Percentiles rank a stretch among this genome's conserved stretches.
Conservation (phyloP, 164 flowering plant species). For the Annona cherimola region DNA sequence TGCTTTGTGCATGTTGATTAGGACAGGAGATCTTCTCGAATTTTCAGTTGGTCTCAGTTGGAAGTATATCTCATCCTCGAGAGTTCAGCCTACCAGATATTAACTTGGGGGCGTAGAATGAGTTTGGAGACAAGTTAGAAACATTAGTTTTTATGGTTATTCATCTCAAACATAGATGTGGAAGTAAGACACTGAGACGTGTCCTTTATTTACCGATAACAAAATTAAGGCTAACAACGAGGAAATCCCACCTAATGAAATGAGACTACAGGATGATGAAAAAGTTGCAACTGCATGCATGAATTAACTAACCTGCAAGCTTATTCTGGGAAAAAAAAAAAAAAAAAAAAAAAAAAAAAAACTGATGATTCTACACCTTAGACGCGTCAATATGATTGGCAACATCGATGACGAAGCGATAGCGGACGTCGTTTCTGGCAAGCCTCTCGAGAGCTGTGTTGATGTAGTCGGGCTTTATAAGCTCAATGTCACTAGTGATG, state of each 20-base stretch:
- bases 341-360: no score
- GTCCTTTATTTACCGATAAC: neutral
- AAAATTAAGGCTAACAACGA: neutral
- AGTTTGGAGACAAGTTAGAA: no score
- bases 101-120: no score
- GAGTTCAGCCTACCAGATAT: no score
- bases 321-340: no score
- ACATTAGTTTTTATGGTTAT: no score
- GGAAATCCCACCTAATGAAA: neutral
- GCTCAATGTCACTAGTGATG: conserved; percentile 23
- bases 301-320: neutral
- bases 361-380: neutral
- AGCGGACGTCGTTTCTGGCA: conserved; percentile 15
- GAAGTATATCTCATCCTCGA: no score
- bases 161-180: no score
- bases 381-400: neutral
- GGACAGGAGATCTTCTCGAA: no score
- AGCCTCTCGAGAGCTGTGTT: conserved; percentile 18
- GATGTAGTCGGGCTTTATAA: conserved; percentile 21
- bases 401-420: conserved; percentile 24
- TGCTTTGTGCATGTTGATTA: no score
- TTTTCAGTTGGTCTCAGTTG: no score
- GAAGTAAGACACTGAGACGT: neutral
- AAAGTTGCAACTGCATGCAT: neutral
- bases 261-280: neutral